Conservation (phyloP, 768 basidiomycete species). For the Epithele typhae region DNA sequence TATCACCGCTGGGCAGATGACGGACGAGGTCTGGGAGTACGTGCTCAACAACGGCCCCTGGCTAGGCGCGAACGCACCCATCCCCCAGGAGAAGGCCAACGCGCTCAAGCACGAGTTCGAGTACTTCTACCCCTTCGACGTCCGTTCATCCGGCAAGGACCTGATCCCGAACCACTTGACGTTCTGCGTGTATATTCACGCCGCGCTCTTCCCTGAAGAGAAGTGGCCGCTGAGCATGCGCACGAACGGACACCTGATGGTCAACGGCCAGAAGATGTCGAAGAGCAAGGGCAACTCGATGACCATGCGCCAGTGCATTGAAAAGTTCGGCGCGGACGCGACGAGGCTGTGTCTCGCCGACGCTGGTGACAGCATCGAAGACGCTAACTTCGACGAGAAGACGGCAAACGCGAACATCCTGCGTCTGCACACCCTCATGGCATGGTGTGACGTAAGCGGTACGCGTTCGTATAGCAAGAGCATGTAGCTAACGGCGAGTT, state of each 20-base stretch:
- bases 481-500: slow-evolving; percentile 2
- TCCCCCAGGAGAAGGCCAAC: slow-evolving; percentile 76
- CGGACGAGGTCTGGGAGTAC: slow-evolving; percentile 97
- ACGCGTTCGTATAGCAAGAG: not conserved
- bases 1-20: slow-evolving; percentile 88
- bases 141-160: slow-evolving; percentile 97
- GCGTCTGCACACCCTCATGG: slow-evolving; percentile 83
- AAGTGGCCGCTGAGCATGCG: slow-evolving; percentile 93
- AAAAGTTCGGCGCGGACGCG: slow-evolving; percentile 97
- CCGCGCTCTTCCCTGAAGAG: slow-evolving; percentile 86
- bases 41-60: slow-evolving; percentile 75
- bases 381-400: slow-evolving; percentile 99
- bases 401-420: slow-evolving; percentile 96
- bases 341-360: slow-evolving; percentile 90
- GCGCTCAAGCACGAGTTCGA: slow-evolving; percentile 85
- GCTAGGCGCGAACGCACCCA: slow-evolving; percentile 59
- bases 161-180: slow-evolving; percentile 94
- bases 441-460: slow-evolving; percentile 83
- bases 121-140: slow-evolving; percentile 98
- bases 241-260: slow-evolving; percentile 92
- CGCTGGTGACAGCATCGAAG: slow-evolving; percentile 95
- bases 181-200: slow-evolving; percentile 91
- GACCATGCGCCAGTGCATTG: slow-evolving; percentile 82
- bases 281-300: slow-evolving; percentile 96
- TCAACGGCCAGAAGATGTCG: slow-evolving; percentile 99